phyloP scores from a whole-genome alignment of 2,329 filamentous ascomycete genomes.

The Orbilia ellipsospora region DNA sequence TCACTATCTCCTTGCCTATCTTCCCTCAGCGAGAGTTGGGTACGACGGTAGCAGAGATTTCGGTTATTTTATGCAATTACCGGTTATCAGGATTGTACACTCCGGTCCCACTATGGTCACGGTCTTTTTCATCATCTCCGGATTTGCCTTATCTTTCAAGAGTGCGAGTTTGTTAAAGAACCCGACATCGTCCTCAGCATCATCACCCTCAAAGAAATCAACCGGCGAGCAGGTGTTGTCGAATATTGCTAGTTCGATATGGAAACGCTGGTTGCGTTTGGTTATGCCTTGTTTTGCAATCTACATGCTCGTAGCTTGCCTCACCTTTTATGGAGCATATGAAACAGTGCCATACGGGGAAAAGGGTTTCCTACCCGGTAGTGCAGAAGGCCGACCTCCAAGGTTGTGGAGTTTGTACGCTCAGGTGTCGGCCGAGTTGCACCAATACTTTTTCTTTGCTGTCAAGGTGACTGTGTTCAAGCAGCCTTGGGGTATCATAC shows the following conservation, averaged over 20 bases:
- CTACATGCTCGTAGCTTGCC: not conserved
- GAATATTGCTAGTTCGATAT: constrained; percentile 1
- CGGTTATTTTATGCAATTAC: constrained; percentile 19
- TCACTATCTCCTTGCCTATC: constrained; percentile 30
- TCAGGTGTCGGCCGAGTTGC: not conserved
- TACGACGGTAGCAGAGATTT: constrained; percentile 11
- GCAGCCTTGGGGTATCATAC: too few relatives aligned
- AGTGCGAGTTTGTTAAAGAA: constrained; percentile 13
- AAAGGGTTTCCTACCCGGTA: not conserved
- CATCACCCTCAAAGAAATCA: not conserved
- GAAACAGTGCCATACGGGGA: constrained; percentile 7
- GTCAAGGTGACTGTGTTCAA: not conserved
- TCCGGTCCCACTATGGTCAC: constrained; percentile 34
- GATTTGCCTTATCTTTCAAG: constrained; percentile 38
- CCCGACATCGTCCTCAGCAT: not conserved
- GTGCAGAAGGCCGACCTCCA: not conserved
- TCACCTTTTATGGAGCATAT: not conserved
- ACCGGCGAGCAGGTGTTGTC: not conserved
- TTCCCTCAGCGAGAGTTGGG: constrained; percentile 5
- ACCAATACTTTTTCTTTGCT: not conserved
- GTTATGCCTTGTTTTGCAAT: not conserved
- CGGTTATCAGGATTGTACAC: constrained; percentile 32
- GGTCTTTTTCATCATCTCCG: constrained; percentile 44
- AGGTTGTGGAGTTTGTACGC: not conserved
- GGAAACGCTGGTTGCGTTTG: not conserved